Evolutionary conservation across 1,284 basidiomycete species (phyloP).

Genomic region (Cutaneotrichosporon sp.): DNA sequence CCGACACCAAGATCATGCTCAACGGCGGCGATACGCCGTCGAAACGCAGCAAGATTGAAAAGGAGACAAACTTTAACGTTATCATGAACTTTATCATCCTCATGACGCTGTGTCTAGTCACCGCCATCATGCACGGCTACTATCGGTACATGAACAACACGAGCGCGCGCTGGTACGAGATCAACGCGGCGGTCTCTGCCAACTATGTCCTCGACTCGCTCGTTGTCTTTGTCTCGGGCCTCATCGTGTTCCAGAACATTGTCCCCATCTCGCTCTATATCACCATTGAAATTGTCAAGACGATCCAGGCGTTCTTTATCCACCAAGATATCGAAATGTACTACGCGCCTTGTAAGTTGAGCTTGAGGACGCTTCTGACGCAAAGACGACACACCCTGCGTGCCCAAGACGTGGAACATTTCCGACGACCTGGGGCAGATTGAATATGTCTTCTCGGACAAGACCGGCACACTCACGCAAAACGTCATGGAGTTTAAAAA

Average conservation of each 20-base stretch:
- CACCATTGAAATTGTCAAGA: slow-evolving; percentile 97
- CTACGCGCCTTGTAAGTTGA: slow-evolving; percentile 61
- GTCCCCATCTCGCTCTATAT: slow-evolving; percentile 96
- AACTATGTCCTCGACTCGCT: slow-evolving; percentile 69
- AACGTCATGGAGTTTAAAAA: slow-evolving; percentile 99
- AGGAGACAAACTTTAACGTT: slow-evolving; percentile 81
- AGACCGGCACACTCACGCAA: slow-evolving; percentile 92
- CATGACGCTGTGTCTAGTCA: slow-evolving; percentile 66
- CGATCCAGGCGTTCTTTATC: slow-evolving; percentile 92
- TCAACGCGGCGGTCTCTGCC: slow-evolving; percentile 58
- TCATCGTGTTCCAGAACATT: slow-evolving; percentile 97
- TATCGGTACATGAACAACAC: slow-evolving; percentile 60
- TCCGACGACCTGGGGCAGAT: slow-evolving; percentile 97
- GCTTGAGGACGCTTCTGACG: no score
- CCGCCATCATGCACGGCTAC: slow-evolving; percentile 50
- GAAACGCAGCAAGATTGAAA: slow-evolving; percentile 93
- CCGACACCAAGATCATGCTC: slow-evolving; percentile 96
- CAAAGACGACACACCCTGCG: slow-evolving; percentile 70
- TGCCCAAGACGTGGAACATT: slow-evolving; percentile 97
- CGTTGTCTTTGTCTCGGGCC: slow-evolving; percentile 80
- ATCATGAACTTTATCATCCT: slow-evolving; percentile 86
- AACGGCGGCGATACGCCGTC: slow-evolving; percentile 85
- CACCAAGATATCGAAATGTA: slow-evolving; percentile 97
- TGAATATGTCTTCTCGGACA: slow-evolving; percentile 97
- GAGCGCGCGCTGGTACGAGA: slow-evolving; percentile 69